These are phyloP conservation scores for Lagerstroemia speciosa DNA, from an alignment of 345 rosid genomes.

Conservation along the genomic window DNA sequence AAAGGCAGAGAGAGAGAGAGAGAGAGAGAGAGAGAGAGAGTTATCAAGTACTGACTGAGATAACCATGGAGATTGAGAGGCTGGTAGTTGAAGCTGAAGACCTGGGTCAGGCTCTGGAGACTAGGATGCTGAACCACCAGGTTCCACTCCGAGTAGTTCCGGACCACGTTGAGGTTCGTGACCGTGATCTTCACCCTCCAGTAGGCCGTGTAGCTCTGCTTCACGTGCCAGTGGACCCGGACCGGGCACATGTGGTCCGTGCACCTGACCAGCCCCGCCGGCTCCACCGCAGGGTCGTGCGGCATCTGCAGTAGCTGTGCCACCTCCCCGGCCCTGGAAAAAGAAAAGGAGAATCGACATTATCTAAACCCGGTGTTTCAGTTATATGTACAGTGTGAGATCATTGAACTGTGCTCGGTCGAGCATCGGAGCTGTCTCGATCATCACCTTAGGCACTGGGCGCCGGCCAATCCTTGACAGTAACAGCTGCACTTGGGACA, in stretches of 20 bases:
- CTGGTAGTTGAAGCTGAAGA: conserved; percentile 68
- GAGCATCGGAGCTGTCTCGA: too few relatives aligned
- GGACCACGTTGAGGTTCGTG: conserved; percentile 45
- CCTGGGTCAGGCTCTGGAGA: conserved; percentile 38
- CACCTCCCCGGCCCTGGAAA: conserved; percentile 33
- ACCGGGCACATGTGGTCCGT: conserved; percentile 72
- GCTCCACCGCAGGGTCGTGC: conserved; percentile 30
- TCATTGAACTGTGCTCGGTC: too few relatives aligned
- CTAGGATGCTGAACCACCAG: conserved; percentile 77
- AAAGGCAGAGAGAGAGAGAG: too few relatives aligned
- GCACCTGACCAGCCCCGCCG: conserved; percentile 42
- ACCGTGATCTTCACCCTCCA: conserved; percentile 78
- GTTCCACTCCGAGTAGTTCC: conserved; percentile 72
- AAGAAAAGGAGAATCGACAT: not conserved
- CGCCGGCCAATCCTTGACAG: conserved; percentile 50
- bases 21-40: too few relatives aligned
- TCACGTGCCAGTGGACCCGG: conserved; percentile 79
- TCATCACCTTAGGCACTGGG: conserved; percentile 28
- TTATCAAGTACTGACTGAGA: conserved; percentile 69
- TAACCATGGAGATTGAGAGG: conserved; percentile 42
- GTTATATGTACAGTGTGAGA: too few relatives aligned
- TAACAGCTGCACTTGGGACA: conserved; percentile 70
- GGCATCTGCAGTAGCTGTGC: conserved; percentile 32
- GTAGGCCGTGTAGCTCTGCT: conserved; percentile 58
- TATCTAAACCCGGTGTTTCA: too few relatives aligned